A percentile compares a stretch with the other conserved stretches of the same genome.
phyloP scores from a whole-genome alignment of 1,284 basidiomycete species.

The Melampsora americana region DNA sequence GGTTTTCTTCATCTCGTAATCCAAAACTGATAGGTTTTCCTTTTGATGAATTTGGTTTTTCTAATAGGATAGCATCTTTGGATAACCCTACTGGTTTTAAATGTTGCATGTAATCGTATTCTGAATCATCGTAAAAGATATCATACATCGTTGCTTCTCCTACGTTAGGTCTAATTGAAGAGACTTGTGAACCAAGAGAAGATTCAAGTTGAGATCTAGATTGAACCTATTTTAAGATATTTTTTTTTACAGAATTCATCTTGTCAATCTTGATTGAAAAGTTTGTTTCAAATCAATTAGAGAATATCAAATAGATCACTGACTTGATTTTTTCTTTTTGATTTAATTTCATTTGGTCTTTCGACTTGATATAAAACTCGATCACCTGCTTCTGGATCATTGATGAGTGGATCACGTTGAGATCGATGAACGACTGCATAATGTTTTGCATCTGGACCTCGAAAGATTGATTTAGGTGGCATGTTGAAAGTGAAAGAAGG shows the following conservation, averaged over 20 bases:
- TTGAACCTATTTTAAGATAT: neutral
- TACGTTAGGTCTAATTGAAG: conserved; percentile 53
- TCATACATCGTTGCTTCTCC: conserved; percentile 90
- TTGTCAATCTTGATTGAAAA: no score
- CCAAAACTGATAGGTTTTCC: conserved; percentile 55
- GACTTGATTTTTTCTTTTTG: conserved; percentile 56
- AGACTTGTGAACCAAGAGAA: conserved; percentile 12
- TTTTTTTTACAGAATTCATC: no score
- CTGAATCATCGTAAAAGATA: conserved; percentile 92
- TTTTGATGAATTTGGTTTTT: conserved; percentile 51
- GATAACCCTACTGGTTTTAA: conserved; percentile 69
- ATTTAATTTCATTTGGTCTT: conserved; percentile 63
- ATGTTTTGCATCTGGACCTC: conserved; percentile 80
- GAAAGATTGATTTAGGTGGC: conserved; percentile 68
- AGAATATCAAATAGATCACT: no score
- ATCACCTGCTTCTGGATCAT: conserved; percentile 82
- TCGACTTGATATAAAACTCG: conserved; percentile 82
- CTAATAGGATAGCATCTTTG: conserved; percentile 64
- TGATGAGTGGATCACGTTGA: conserved; percentile 87
- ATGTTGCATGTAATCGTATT: conserved; percentile 99
- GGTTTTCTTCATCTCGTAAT: conserved; percentile 49
- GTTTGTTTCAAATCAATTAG: no score
- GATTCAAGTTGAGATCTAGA: conserved; percentile 13
- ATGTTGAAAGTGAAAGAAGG: neutral
- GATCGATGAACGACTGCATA: conserved; percentile 97